These are phyloP conservation scores for Exophiala xenobiotica DNA, from an alignment of 2,329 filamentous ascomycete species.

Conservation along the genomic window DNA sequence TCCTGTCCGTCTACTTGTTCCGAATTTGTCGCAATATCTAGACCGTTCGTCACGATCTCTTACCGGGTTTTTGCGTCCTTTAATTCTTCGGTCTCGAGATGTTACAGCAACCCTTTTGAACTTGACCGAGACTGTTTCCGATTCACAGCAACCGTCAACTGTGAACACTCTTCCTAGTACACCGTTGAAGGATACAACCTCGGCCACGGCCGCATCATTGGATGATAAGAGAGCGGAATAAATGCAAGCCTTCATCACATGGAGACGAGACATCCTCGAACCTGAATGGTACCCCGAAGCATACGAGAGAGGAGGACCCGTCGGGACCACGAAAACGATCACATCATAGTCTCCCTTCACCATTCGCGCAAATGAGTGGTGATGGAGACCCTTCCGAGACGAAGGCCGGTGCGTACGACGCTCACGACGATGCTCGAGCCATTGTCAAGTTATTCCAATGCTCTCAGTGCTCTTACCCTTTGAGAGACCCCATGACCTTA, in stretches of 20 bases:
- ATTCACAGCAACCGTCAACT: no score
- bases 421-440: conserved; percentile 58
- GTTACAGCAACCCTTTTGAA: not conserved
- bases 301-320: conserved; percentile 14
- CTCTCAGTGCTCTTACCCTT: conserved; percentile 66
- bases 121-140: no score
- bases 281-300: conserved; percentile 12
- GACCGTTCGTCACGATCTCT: not conserved
- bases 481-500: conserved; percentile 69
- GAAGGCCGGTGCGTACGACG: conserved; percentile 43
- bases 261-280: conserved; percentile 10
- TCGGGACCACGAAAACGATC: not conserved
- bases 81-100: not conserved
- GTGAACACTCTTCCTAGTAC: no score
- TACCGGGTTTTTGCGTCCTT: not conserved
- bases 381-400: conserved; percentile 22
- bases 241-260: conserved; percentile 7
- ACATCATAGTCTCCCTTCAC: not conserved
- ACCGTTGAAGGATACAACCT: no score
- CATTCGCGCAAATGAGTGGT: conserved; percentile 28
- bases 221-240: not conserved
- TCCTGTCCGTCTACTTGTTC: not conserved
- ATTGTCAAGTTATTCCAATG: conserved; percentile 78
- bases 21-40: not conserved
- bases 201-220: no score